Evolutionary conservation across 306 rosid genomes (phyloP), one percentile per base, ranked within the genome.

Genomic region (Vigna radiata): DNA sequence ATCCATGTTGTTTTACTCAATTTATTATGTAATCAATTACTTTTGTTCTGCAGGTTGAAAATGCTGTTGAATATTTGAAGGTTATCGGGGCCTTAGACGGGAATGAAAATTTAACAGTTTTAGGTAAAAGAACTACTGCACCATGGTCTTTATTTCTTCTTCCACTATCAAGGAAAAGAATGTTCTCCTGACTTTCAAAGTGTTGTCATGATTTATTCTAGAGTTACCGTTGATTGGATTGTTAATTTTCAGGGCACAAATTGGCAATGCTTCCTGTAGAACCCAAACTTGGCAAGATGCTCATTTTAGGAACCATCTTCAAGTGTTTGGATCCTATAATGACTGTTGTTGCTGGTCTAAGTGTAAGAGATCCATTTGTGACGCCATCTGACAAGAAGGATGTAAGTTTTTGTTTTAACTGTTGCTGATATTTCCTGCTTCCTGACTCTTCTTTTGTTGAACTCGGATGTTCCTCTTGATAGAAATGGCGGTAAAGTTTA

Each of bases 271-370:
- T 96, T 82, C 99, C 99, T 13, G 87, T 92, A 83, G 99, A 92
- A 80, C 99, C 99, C 80, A 96, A 96, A 88, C 97, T 96, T 78
- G 99, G 98, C 70, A 96, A 96, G 82, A 96, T 96, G 98, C 96
- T 96, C 80, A 84, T 96, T 74, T 66, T 91, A 66, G 99, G 99
- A 43, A 87, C 94, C 72, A 88, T 91, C 82, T 88, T 96, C 84
- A 91, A 92, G 58, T 96, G 99, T 81, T 88, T 96, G 72, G 98
- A 96, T 85, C 99, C 99, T 46, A 76, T 96, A 82, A 75, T 96
- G 92, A 92, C 97, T 69, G 81, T 96, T 83, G 98, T 93, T 84
- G 90, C 98, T 77, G 98, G 99, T 76, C 94, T 96, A 48, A 96
- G 99, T 82, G 92, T 96, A 60, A 92, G 97, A 77, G 99, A 96